Conservation (phyloP, 805 yeast species). For the Barnettozyma populi region DNA sequence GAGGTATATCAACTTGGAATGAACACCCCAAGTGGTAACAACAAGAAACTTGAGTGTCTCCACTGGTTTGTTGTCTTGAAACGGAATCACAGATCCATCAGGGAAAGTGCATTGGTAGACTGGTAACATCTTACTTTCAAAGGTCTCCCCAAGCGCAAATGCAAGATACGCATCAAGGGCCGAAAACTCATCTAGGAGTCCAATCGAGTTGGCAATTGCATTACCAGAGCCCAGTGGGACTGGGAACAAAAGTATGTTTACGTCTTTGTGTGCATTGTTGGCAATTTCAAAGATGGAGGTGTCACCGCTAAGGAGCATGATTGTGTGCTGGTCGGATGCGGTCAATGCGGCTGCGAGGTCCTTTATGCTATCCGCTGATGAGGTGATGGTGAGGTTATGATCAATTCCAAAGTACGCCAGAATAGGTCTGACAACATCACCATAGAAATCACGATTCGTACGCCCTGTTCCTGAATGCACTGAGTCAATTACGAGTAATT, state of each 20-base stretch:
- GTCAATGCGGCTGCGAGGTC: slow-evolving; percentile 33
- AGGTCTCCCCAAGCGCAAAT: slow-evolving; percentile 4
- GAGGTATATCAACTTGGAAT: slow-evolving; percentile 78
- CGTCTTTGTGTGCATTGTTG: slow-evolving; percentile 34
- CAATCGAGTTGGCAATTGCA: slow-evolving; percentile 64
- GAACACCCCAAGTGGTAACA: slow-evolving; percentile 81
- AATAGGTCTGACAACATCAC: slow-evolving; percentile 41
- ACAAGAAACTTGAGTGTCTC: slow-evolving; percentile 37
- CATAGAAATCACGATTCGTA: slow-evolving; percentile 34
- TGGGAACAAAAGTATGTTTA: slow-evolving; percentile 22
- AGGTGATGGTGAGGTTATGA: slow-evolving; percentile 41
- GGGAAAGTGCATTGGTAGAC: slow-evolving; percentile 30
- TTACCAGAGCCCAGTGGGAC: slow-evolving; percentile 88
- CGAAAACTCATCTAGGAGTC: slow-evolving; percentile 29
- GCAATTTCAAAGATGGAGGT: slow-evolving; percentile 76
- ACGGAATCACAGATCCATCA: slow-evolving; percentile 12
- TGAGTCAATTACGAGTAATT: slow-evolving; percentile 31
- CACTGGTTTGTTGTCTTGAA: slow-evolving; percentile 1
- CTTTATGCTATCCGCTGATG: slow-evolving; percentile 31
- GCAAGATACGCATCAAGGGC: slow-evolving; percentile 34
- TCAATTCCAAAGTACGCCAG: slow-evolving; percentile 32
- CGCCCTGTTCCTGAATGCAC: slow-evolving; percentile 34
- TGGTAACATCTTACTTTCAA: slow-evolving; percentile 22
- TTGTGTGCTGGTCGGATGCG: slow-evolving; percentile 25
- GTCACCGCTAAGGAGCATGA: slow-evolving; percentile 72